Conservation (phyloP, 768 basidiomycete species). For the Psilocybe cyanescens region DNA sequence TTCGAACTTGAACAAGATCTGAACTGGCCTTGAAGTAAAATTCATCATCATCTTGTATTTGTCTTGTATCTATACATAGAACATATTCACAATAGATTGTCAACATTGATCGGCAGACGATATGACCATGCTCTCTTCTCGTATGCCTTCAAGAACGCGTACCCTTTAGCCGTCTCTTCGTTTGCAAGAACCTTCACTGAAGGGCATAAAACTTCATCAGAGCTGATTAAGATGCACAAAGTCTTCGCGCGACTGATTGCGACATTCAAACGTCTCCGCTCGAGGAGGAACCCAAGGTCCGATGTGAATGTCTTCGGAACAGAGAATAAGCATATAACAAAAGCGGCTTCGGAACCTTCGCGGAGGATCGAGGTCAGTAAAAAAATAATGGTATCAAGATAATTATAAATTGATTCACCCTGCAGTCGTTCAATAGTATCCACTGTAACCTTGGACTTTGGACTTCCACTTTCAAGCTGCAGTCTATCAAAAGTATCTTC, state of each 20-base stretch:
- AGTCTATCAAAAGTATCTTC: slow-evolving; percentile 22
- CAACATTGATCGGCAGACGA: slow-evolving; percentile 39
- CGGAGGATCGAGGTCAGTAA: not conserved
- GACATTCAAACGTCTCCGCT: slow-evolving; percentile 53
- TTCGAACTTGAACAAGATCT: too few relatives aligned
- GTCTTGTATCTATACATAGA: too few relatives aligned
- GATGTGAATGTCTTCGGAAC: slow-evolving; percentile 38
- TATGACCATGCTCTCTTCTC: slow-evolving; percentile 54
- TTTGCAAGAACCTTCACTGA: slow-evolving; percentile 46
- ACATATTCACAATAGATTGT: slow-evolving; percentile 24
- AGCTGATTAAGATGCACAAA: slow-evolving; percentile 51
- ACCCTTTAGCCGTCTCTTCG: slow-evolving; percentile 49
- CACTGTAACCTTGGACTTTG: slow-evolving; percentile 38
- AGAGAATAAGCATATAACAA: slow-evolving; percentile 57
- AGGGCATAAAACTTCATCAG: slow-evolving; percentile 46
- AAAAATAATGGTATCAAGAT: not conserved
- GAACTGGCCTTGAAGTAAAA: too few relatives aligned
- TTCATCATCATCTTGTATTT: too few relatives aligned
- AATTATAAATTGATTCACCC: slow-evolving; percentile 31
- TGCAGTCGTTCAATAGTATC: slow-evolving; percentile 56
- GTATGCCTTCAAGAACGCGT: slow-evolving; percentile 50
- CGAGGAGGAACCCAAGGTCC: slow-evolving; percentile 48
- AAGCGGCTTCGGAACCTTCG: slow-evolving; percentile 54
- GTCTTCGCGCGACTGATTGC: slow-evolving; percentile 58
- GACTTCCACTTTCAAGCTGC: slow-evolving; percentile 9